A percentile compares a stretch with the other conserved stretches of the same genome.
Evolutionary conservation across 306 rosid genomes (phyloP).

Genomic region (Cercis canadensis): DNA sequence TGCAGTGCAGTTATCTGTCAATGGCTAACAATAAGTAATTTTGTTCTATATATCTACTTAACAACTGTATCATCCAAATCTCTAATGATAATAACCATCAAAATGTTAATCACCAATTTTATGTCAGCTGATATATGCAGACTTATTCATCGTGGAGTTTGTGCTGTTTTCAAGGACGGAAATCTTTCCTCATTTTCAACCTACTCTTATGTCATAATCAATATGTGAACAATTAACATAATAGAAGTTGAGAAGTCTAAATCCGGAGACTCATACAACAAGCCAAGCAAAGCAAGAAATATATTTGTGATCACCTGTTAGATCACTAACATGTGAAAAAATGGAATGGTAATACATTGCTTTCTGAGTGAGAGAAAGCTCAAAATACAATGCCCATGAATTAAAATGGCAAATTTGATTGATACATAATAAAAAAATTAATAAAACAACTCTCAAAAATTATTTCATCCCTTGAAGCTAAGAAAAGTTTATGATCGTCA

Average conservation of each 20-base stretch:
- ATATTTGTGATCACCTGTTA: neutral
- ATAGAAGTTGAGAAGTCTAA: neutral
- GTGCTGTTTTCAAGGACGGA: neutral
- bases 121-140: neutral
- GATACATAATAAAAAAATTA: too few relatives aligned
- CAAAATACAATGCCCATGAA: too few relatives aligned
- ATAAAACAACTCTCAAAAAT: conserved; percentile 48
- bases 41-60: conserved; percentile 9
- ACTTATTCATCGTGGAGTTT: conserved; percentile 7
- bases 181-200: conserved; percentile 1
- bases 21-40: conserved; percentile 14
- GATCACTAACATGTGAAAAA: neutral
- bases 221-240: neutral
- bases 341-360: conserved; percentile 22
- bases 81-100: neutral
- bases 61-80: neutral
- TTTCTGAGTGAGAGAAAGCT: conserved; percentile 24
- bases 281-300: neutral
- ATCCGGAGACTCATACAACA: too few relatives aligned
- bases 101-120: conserved; percentile 2
- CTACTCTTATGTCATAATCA: neutral
- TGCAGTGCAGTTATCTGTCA: conserved; percentile 9
- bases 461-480: conserved; percentile 52
- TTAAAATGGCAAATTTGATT: too few relatives aligned
- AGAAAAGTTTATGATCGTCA: conserved; percentile 45